Conservation (phyloP, 2,329 filamentous ascomycete genomes). For the Exophiala bonariae region DNA sequence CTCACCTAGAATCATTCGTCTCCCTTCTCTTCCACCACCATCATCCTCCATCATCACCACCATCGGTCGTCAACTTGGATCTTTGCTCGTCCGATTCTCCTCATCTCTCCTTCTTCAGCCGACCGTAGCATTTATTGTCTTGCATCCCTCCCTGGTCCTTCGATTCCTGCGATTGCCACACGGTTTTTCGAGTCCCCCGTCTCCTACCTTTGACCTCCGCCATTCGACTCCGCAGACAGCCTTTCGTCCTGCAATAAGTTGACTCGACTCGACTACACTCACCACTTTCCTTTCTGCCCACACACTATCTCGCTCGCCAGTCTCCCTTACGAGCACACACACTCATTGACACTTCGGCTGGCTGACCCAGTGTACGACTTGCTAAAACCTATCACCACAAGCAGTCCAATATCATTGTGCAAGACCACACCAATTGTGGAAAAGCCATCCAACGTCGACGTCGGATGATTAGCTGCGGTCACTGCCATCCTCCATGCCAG, state of each 20-base stretch:
- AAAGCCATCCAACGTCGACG: no score
- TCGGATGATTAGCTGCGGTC: no score
- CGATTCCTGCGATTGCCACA: constrained; percentile 7
- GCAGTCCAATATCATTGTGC: no score
- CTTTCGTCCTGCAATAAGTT: constrained; percentile 10
- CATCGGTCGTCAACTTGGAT: constrained; percentile 2
- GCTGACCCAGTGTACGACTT: constrained; percentile 2
- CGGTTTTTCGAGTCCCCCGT: constrained; percentile 12
- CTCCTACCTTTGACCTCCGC: constrained; percentile 11
- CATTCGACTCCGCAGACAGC: constrained; percentile 14
- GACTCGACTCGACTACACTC: constrained; percentile 13
- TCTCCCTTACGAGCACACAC: no score
- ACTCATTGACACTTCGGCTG: no score
- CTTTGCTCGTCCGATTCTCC: constrained; percentile 3
- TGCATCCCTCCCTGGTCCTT: constrained; percentile 4
- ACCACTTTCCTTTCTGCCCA: constrained; percentile 19
- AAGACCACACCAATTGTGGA: no score
- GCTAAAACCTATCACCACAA: no score
- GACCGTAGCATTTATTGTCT: background rate
- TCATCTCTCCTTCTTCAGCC: constrained; percentile 2
- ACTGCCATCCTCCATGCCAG: no score
- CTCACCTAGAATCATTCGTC: background rate
- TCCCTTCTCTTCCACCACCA: constrained; percentile 7
- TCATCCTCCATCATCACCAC: constrained; percentile 7
- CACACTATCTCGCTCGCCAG: no score